Evolutionary conservation across 345 rosid species (phyloP).

Genomic region (Passiflora organensis): DNA sequence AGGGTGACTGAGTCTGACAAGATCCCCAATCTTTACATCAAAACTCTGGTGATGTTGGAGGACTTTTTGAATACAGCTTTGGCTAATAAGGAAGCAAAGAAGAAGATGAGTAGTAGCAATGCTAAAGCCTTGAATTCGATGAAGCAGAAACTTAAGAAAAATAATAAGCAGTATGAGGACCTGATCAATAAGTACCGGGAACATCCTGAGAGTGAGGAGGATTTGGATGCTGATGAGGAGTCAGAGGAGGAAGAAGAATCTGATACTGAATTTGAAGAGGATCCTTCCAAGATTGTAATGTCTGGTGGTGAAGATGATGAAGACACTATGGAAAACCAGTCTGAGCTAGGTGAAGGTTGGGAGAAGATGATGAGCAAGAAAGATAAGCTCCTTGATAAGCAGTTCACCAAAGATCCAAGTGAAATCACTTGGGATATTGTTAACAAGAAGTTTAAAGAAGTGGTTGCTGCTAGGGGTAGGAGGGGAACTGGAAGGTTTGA

Average conservation of each 20-base stretch:
- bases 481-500: conserved; percentile 93
- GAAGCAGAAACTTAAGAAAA: conserved; percentile 89
- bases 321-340: conserved; percentile 10
- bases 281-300: conserved; percentile 35
- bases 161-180: conserved; percentile 76
- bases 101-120: conserved; percentile 93
- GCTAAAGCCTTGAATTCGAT: conserved; percentile 90
- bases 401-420: conserved; percentile 67
- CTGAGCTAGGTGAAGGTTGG: conserved; percentile 47
- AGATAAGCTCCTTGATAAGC: conserved; percentile 69
- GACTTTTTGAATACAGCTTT: conserved; percentile 70
- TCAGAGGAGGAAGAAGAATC: conserved; percentile 39
- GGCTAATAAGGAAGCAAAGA: conserved; percentile 93
- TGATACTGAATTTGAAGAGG: conserved; percentile 46
- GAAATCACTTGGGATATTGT: conserved; percentile 93
- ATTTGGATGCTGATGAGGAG: conserved; percentile 41
- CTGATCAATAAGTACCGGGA: conserved; percentile 58
- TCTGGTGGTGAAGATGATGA: conserved; percentile 42
- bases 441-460: conserved; percentile 82
- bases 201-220: conserved; percentile 71
- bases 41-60: conserved; percentile 82
- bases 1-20: conserved; percentile 65
- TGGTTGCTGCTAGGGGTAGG: conserved; percentile 89
- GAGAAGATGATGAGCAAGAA: conserved; percentile 64
- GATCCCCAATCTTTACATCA: conserved; percentile 65